Conservation (phyloP, 2,329 filamentous ascomycete genomes). For the Grosmannia huntii region DNA sequence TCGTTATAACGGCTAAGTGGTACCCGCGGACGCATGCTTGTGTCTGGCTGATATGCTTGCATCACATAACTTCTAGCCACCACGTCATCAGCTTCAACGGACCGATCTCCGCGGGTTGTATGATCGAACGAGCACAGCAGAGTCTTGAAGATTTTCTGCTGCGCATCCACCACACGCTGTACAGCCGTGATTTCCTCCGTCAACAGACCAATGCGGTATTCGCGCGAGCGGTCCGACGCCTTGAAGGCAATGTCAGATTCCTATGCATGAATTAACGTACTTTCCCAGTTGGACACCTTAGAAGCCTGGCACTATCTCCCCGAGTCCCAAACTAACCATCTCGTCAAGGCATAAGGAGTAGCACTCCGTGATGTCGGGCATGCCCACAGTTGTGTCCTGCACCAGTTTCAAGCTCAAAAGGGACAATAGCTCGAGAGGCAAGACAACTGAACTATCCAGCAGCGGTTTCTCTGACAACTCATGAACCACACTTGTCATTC, state of each 20-base stretch:
- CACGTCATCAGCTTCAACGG: background rate
- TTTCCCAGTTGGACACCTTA: background rate
- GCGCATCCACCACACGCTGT: background rate
- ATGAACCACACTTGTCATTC: conserved; percentile 25
- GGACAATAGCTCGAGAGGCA: conserved; percentile 29
- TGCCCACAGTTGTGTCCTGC: conserved; percentile 23
- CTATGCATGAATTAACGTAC: background rate
- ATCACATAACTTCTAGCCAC: background rate
- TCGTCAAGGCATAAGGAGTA: conserved; percentile 29
- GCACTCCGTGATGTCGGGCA: conserved; percentile 25
- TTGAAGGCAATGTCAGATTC: conserved; percentile 26
- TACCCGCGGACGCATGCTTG: too few species aligned
- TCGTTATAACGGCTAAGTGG: background rate
- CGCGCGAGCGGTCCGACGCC: conserved; percentile 26
- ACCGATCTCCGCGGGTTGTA: background rate
- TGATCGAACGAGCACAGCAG: background rate
- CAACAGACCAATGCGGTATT: conserved; percentile 27
- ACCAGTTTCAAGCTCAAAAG: conserved; percentile 26
- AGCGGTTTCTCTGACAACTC: conserved; percentile 20
- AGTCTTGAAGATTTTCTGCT: background rate
- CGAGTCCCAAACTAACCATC: conserved; percentile 17
- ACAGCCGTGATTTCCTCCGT: conserved; percentile 24
- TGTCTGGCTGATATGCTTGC: background rate
- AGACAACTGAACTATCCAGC: conserved; percentile 23
- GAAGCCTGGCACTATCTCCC: background rate